Percentiles rank a stretch among this genome's conserved stretches.
Conservation (phyloP, 2,329 filamentous ascomycete species). For the Aspergillus pseudonomiae region DNA sequence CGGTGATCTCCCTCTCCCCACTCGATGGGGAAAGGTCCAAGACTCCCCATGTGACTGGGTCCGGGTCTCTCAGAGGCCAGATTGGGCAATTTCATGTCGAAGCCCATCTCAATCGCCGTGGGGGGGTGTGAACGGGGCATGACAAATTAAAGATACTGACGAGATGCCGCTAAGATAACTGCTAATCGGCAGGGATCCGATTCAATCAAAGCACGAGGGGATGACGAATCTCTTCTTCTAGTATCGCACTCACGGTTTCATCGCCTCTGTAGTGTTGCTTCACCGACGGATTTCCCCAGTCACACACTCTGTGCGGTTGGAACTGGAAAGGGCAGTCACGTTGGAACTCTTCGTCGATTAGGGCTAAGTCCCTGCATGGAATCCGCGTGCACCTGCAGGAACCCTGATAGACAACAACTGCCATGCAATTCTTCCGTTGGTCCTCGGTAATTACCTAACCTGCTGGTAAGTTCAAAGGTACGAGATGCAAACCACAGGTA, state of each 20-base stretch:
- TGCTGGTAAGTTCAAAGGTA: not conserved
- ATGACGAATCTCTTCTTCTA: not conserved
- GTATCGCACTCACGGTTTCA: not conserved
- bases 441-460: not conserved
- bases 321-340: not conserved
- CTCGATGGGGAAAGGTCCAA: not conserved
- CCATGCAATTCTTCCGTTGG: not conserved
- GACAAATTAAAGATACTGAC: not conserved
- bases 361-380: not conserved
- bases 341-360: not conserved
- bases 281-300: not conserved
- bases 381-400: not conserved
- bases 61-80: not conserved
- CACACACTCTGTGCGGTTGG: too few relatives aligned
- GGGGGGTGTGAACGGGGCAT: not conserved
- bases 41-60: not conserved
- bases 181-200: not conserved
- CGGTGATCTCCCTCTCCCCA: not conserved
- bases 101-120: not conserved
- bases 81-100: not conserved
- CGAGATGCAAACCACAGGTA: not conserved
- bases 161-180: not conserved
- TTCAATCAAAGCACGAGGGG: not conserved
- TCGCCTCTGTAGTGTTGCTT: not conserved
- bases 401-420: not conserved